These are phyloP conservation scores for Kalmanozyma brasiliensis DNA, from an alignment of 1,284 basidiomycete species.

Conservation along the genomic window DNA sequence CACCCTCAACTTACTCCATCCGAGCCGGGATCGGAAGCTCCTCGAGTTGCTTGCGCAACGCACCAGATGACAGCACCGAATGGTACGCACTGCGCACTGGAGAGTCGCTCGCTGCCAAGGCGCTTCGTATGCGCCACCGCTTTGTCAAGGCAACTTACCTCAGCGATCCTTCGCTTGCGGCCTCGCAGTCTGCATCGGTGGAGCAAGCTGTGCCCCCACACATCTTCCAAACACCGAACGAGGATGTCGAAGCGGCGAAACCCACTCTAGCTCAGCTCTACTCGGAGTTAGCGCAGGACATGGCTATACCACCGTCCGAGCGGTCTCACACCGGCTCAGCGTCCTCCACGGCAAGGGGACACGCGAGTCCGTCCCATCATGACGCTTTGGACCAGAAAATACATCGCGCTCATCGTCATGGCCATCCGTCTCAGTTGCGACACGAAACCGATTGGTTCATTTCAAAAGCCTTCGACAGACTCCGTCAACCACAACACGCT, in stretches of 20 bases:
- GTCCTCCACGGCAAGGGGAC: too few relatives aligned
- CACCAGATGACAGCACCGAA: not conserved
- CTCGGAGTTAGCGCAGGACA: conserved; percentile 18
- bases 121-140: conserved; percentile 21
- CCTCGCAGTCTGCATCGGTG: not conserved
- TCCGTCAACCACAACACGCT: conserved; percentile 8
- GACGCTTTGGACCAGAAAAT: too few relatives aligned
- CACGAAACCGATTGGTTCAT: conserved; percentile 39
- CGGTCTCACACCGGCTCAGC: too few relatives aligned
- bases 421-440: conserved; percentile 12
- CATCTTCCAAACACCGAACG: too few relatives aligned
- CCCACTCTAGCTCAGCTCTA: conserved; percentile 25
- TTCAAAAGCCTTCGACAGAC: conserved; percentile 17
- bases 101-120: conserved; percentile 5
- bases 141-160: conserved; percentile 33
- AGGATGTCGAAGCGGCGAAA: not conserved
- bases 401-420: conserved; percentile 20
- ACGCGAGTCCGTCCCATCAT: too few relatives aligned
- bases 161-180: conserved; percentile 19
- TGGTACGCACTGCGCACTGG: conserved; percentile 20
- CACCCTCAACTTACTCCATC: not conserved
- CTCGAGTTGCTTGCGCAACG: not conserved
- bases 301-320: not conserved
- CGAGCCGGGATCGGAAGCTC: conserved; percentile 22
- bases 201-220: too few relatives aligned